Base-by-base conservation (phyloP, 2,329 filamentous ascomycete species). In the Chrysoporthe austroafricana region DNA sequence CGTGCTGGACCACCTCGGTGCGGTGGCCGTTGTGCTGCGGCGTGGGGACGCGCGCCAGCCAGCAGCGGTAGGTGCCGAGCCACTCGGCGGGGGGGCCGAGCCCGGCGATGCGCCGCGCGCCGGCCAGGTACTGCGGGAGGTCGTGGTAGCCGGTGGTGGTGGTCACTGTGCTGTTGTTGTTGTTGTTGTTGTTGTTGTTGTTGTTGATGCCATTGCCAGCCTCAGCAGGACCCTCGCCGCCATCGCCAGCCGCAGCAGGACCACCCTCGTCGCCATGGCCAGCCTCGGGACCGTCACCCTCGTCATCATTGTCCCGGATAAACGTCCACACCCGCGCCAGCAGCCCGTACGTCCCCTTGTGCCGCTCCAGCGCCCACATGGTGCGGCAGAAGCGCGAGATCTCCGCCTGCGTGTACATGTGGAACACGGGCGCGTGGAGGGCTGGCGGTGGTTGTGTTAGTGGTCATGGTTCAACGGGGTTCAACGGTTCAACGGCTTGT, bases 341-440 rank as follows among this genome's bases (percentile, higher is more conserved):
- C 43, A 69, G 39, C 6, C 8, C 8, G 26, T 58, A 69, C 4
- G 57, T 36, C 18, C 14, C 32, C 64, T 69, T 64, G 67, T 67
- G 43, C 13, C 14, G 34, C 50, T 69, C 67, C 7, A 39, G 34
- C 14, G n/a, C 42, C 67, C 67, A 69, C 67, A 69, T 69, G 2
- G 21, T 32, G 3, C 62, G 61, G 44, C 67, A 46, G 34, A 62
- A 59, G 5, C 43, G 7, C 8, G 54, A 61, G 21, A 64, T 39
- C 11, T 64, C 32, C 0, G 36, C 16, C 21, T 69, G 67, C 2
- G 57, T 26, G 2, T 16, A 34, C 1, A 26, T 8, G 1, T 16
- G 14, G 57, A 62, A 69, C 11, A 63, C 4, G 3, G n/a, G 16
- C 26, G 26, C 26, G 26, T 26, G 26, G 26, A 26, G 26, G 2